Evolutionary conservation across 176 grass and related monocot species (phyloP), one percentile per base, ranked within the genome.

Genomic region (Avena sativa): DNA sequence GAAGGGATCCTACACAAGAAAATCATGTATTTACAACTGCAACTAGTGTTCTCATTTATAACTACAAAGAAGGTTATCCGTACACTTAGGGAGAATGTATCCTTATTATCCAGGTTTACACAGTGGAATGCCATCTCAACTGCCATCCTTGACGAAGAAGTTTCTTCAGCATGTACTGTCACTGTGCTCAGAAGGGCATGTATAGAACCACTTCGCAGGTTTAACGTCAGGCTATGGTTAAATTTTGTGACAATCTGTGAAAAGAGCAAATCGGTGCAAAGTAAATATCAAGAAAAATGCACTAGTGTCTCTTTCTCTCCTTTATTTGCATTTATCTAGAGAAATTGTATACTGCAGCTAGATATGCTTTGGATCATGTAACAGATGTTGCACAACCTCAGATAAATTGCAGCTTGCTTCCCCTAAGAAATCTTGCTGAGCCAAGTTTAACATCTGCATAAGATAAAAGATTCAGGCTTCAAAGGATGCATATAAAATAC

Each of bases 41-140:
- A 70, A 62, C 15, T 80, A 62, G 47, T 47, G 47, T 74, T 52
- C 26, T 65, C 64, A 50, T 26, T 50, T 58, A 66, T 23, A 73
- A 64, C 62, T 20, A 64, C 15, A 4, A 78, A 91, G 46, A 34
- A 81, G 63, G 49, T 64, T n/a, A 77, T 91, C 8, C 89, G 47
- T 99, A 99, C 94, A 81, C 97, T 99, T 96, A 93, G 94, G 20
- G 97, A 99, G 71, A 99, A 90, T 48, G 86, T 43, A 87, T 99
- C 97, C 67, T 90, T 99, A 67, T 96, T 99, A 69, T 96, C 90
- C 83, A 99, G 83, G 67, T 87, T 87, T 12, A 85, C 44, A 58
- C 94, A 96, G 28, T 61, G 92, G 0, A 96, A 78, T 88, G 71
- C 89, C 84, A 99, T 90, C 68, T 96, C 92, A 58, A 93, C 77